Conservation (phyloP, 768 basidiomycete species). For the Boletus insuetus region DNA sequence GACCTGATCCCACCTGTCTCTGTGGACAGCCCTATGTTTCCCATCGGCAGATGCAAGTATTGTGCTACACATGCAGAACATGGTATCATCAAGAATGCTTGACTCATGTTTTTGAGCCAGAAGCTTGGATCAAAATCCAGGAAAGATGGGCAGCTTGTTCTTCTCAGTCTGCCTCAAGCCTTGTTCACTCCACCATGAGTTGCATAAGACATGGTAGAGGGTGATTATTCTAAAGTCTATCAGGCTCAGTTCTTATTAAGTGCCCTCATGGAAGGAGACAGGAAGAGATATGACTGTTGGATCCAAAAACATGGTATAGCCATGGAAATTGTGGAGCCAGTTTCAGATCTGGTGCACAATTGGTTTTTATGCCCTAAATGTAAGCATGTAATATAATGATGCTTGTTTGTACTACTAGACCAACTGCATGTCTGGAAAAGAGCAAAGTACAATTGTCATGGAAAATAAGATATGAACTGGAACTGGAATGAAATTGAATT, state of each 20-base stretch:
- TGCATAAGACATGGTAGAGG: not conserved
- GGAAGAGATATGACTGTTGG: not conserved
- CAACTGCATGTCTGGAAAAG: too few species aligned
- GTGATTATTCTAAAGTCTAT: not conserved
- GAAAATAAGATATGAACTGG: too few species aligned
- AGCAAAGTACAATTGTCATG: too few species aligned
- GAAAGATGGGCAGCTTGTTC: not conserved
- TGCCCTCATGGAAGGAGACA: not conserved
- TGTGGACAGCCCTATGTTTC: not conserved
- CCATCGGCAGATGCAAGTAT: not conserved
- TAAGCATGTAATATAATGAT: not conserved
- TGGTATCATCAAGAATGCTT: too few species aligned
- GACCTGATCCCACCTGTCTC: not conserved
- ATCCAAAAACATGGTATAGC: not conserved
- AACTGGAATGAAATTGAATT: too few species aligned
- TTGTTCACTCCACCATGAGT: not conserved
- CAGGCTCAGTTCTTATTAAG: constrained; percentile 8
- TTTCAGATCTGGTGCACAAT: not conserved
- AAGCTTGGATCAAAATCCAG: not conserved
- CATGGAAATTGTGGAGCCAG: not conserved
- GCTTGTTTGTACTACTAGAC: too few species aligned
- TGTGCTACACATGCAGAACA: not conserved
- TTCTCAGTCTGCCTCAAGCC: not conserved
- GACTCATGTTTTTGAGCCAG: too few species aligned
- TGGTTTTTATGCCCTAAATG: not conserved